Evolutionary conservation across 805 yeast species (phyloP), one percentile per base, ranked within the genome.

Genomic region (Barnettozyma siamensis): DNA sequence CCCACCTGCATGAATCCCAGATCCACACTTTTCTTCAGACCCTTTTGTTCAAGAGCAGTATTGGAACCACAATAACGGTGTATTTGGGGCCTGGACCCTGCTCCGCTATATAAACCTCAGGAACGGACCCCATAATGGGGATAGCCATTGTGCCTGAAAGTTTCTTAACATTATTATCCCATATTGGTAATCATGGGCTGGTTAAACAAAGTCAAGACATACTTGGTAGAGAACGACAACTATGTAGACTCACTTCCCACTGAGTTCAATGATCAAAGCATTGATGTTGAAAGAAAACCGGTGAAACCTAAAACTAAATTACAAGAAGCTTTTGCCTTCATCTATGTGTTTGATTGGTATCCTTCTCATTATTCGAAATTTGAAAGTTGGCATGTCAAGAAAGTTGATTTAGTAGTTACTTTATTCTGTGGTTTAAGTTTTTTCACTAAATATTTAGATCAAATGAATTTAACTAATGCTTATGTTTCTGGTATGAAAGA

Each of bases 401-500:
- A 45, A 31, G 28, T 44, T 9, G 48, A 45, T 37, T n/a, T 38
- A 2, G 29, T 32, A 2, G 30, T 44, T 12, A 34, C 35, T 41
- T 64, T 4, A 67, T 16, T 18, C 20, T 38, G 31, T 38, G 42
- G 21, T n/a, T 28, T 28, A 15, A 28, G 31, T 28, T 28, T 28
- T 28, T 28, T 28, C 31, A 28, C 31, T 15, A 28, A 28, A 28
- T 28, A 28, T 28, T 13, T 28, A 10, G 31, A 28, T 28, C 31
- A 28, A 15, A 28, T 28, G 31, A 81, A 81, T 57, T 56, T 81
- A 41, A 70, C 69, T 47, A 77, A 79, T 50, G 87, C 86, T 2
- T 81, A 78, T 50, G 78, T 76, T 29, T 71, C 79, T 17, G 82
- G 84, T 13, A 68, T 82, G 75, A 57, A 70, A 44, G 77, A 72